Evolutionary conservation across 257 asterid genomes (phyloP), one percentile per base, ranked within the genome.

Genomic region (Coffea canephora): DNA sequence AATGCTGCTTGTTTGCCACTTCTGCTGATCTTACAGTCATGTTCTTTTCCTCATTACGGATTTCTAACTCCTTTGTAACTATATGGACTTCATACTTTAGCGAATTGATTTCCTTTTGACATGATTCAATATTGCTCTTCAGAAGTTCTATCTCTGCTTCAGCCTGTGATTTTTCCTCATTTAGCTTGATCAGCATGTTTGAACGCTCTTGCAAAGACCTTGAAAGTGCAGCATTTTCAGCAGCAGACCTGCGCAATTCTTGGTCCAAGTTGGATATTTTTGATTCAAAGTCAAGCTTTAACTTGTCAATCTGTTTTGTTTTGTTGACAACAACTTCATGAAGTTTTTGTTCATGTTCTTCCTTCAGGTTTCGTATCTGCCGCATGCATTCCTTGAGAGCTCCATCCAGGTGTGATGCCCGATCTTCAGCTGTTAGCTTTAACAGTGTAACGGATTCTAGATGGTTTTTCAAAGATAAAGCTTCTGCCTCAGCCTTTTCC

Each of bases 401-500:
- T 64, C 97, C 96, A 83, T 96, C 99, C 81, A 94, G 84, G 79
- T 94, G 98, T 13, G 97, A 78, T 69, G 93, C 97, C 81, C 95
- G 87, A 73, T 92, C 99, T 88, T 96, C 99, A 50, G 99, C 98
- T 12, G 97, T 94, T 50, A 94, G 94, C 89, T 96, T 94, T 71
- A 91, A 88, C 78, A 96, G 89, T 3, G 99, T 94, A 82, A 96
- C 97, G 4, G 99, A 94, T 83, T 96, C 98, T 68, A 96, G 89
- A 82, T 92, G 96, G 86, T 81, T 92, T 85, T 94, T 94, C 83
- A 96, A 82, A 50, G 94, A 85, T 21, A 96, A 91, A 10, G 99
- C 93, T 88, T 96, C 99, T 21, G 97, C 92, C 86, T 96, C 98
- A 15, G 99, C 99, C 81, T 96, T 96, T 80, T 96, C 99, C 99